Evolutionary conservation across 108 stramenopile genomes (phyloP).

Genomic region (Fragilariopsis cylindrus): DNA sequence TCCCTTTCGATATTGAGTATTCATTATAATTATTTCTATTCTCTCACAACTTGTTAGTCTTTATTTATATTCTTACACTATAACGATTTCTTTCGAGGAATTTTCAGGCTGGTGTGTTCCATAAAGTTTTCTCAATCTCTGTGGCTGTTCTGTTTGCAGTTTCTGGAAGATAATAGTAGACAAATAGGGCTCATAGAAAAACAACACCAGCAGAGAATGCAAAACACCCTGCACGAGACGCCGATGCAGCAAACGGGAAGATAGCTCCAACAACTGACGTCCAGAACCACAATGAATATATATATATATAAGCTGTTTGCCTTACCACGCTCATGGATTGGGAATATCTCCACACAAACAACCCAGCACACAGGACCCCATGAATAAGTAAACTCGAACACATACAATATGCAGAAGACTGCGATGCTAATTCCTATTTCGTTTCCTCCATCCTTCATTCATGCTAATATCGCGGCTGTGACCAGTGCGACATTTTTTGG

Average conservation of each 20-base stretch:
- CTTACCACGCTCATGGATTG: conserved; percentile 45
- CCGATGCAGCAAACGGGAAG: conserved; percentile 7
- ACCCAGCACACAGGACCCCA: conserved; percentile 51
- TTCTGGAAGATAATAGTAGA: neutral
- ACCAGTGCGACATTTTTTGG: too few relatives aligned
- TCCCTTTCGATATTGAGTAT: too few relatives aligned
- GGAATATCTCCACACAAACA: conserved; percentile 45
- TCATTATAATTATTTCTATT: too few relatives aligned
- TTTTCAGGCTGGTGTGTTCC: neutral
- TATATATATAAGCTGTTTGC: neutral
- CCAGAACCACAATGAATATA: conserved; percentile 13
- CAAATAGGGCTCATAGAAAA: neutral
- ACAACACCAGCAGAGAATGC: neutral
- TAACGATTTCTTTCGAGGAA: neutral
- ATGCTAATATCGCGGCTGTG: too few relatives aligned
- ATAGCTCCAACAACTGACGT: conserved; percentile 5
- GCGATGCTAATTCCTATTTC: too few relatives aligned
- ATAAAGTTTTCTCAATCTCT: neutral
- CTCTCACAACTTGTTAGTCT: too few relatives aligned
- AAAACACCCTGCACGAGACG: conserved; percentile 2
- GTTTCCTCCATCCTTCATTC: too few relatives aligned
- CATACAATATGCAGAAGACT: neutral
- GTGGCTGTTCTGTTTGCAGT: neutral
- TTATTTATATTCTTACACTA: neutral
- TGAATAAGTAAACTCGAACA: conserved; percentile 37